Conservation (phyloP, 1,139 yeast genomes). For the Geotrichum bryndzae region DNA sequence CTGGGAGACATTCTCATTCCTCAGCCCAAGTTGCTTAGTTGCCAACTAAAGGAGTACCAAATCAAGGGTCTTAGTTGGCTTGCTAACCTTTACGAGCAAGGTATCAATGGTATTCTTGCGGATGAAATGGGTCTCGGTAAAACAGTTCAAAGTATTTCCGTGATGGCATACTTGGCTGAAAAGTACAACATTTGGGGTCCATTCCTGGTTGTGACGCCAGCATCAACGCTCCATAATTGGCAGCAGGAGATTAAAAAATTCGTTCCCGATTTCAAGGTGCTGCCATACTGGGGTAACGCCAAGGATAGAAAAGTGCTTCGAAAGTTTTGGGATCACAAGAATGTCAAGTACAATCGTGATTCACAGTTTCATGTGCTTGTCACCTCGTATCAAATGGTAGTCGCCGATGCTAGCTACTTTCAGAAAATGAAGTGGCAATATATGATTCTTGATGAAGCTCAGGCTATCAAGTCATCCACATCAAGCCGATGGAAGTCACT, state of each 20-base stretch:
- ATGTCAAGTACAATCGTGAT: slow-evolving; percentile 75
- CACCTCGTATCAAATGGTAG: slow-evolving; percentile 92
- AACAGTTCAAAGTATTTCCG: slow-evolving; percentile 94
- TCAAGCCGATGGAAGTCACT: slow-evolving; percentile 94
- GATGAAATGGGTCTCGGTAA: slow-evolving; percentile 99
- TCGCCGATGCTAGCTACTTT: slow-evolving; percentile 90
- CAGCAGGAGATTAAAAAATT: slow-evolving; percentile 92
- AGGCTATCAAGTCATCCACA: slow-evolving; percentile 91
- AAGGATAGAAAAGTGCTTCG: slow-evolving; percentile 90
- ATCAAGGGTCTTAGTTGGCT: slow-evolving; percentile 95
- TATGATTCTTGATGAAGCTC: slow-evolving; percentile 98
- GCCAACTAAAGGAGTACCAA: slow-evolving; percentile 93
- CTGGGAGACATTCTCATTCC: slow-evolving; percentile 77
- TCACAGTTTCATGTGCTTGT: slow-evolving; percentile 96
- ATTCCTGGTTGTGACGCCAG: slow-evolving; percentile 92
- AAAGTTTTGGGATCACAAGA: slow-evolving; percentile 96
- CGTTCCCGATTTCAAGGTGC: slow-evolving; percentile 89
- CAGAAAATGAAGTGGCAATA: slow-evolving; percentile 98
- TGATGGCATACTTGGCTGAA: slow-evolving; percentile 90
- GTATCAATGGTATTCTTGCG: slow-evolving; percentile 95
- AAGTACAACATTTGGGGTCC: slow-evolving; percentile 99
- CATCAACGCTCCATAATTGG: slow-evolving; percentile 97
- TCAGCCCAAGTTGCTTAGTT: slow-evolving; percentile 85
- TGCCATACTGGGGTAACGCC: slow-evolving; percentile 97
- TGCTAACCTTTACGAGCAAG: slow-evolving; percentile 93